Evolutionary conservation across 306 rosid genomes (phyloP).

Genomic region (Cicer judaicum): DNA sequence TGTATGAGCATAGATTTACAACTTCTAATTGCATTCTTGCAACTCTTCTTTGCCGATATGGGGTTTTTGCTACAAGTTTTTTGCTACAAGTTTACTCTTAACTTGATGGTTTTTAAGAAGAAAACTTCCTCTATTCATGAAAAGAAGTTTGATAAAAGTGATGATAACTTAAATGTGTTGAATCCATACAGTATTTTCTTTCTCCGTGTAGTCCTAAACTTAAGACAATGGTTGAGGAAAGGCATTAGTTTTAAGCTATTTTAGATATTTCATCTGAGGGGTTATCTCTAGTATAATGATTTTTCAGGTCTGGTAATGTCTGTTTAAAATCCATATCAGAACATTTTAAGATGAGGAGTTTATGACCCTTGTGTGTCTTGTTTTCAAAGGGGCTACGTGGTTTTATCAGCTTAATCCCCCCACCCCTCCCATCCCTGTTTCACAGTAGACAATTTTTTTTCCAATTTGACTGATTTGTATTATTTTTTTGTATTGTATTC

Average conservation of each 20-base stretch:
- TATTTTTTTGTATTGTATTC: slow-evolving; percentile 28
- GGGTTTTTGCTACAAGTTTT: slow-evolving; percentile 22
- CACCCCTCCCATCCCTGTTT: slow-evolving; percentile 2
- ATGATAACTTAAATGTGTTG: slow-evolving; percentile 24
- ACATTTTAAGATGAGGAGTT: slow-evolving; percentile 11
- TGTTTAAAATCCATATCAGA: slow-evolving; percentile 28
- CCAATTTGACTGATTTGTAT: slow-evolving; percentile 33
- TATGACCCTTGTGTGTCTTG: not conserved
- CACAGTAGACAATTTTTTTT: slow-evolving; percentile 4
- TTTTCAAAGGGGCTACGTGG: slow-evolving; percentile 22
- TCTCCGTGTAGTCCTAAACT: not conserved
- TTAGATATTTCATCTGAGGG: slow-evolving; percentile 25
- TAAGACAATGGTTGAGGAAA: not conserved
- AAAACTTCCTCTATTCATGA: not conserved
- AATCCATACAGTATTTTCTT: not conserved
- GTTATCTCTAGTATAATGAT: slow-evolving; percentile 6
- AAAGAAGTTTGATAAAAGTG: slow-evolving; percentile 15
- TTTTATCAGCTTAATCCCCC: slow-evolving; percentile 4
- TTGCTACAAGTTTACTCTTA: slow-evolving; percentile 20
- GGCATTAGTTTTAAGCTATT: not conserved
- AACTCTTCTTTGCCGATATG: not conserved
- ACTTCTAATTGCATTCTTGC: too few species aligned
- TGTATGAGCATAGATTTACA: too few species aligned
- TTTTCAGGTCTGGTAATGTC: slow-evolving; percentile 30
- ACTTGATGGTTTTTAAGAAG: not conserved